Percentiles rank a stretch among this genome's conserved stretches.
These are phyloP conservation scores for Glomus cerebriforme DNA, from an alignment of 192 early-diverging fungal genomes.

Conservation along the genomic window DNA sequence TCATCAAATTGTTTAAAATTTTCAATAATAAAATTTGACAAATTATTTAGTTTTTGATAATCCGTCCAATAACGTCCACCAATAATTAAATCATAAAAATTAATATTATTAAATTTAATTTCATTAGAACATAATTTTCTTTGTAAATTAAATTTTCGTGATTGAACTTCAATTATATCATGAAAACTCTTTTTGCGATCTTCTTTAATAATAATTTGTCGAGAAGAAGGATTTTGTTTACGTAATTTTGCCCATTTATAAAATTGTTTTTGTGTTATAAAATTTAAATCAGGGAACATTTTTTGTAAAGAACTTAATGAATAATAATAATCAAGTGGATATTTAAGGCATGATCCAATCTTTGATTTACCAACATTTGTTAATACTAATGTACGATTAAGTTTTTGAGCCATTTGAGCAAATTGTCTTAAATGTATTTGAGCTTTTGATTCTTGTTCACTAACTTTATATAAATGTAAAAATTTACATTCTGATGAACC, in stretches of 20 bases:
- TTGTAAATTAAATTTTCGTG: too few relatives aligned
- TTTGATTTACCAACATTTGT: slow-evolving; percentile 38
- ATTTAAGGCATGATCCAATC: slow-evolving; percentile 32
- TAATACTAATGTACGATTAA: slow-evolving; percentile 39
- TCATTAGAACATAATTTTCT: too few relatives aligned
- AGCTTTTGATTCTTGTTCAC: slow-evolving; percentile 39
- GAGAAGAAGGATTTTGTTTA: background rate
- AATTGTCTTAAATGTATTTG: slow-evolving; percentile 38
- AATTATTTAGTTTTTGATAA: too few relatives aligned
- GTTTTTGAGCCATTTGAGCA: slow-evolving; percentile 33
- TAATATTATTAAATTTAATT: too few relatives aligned
- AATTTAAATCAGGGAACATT: background rate
- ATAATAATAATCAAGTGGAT: slow-evolving; percentile 41
- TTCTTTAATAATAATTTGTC: too few relatives aligned
- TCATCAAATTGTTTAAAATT: too few relatives aligned
- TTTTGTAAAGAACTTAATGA: background rate
- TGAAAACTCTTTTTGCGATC: too few relatives aligned
- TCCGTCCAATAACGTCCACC: too few relatives aligned
- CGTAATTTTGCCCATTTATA: background rate
- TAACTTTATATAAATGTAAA: background rate
- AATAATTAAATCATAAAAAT: too few relatives aligned
- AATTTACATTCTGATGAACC: background rate
- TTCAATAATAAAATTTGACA: too few relatives aligned
- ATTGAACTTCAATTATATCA: too few relatives aligned
- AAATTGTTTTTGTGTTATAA: background rate